A percentile compares a stretch with the other conserved stretches of the same genome.
phyloP scores from a whole-genome alignment of 2,329 filamentous ascomycete species.

The Cladophialophora psammophila region DNA sequence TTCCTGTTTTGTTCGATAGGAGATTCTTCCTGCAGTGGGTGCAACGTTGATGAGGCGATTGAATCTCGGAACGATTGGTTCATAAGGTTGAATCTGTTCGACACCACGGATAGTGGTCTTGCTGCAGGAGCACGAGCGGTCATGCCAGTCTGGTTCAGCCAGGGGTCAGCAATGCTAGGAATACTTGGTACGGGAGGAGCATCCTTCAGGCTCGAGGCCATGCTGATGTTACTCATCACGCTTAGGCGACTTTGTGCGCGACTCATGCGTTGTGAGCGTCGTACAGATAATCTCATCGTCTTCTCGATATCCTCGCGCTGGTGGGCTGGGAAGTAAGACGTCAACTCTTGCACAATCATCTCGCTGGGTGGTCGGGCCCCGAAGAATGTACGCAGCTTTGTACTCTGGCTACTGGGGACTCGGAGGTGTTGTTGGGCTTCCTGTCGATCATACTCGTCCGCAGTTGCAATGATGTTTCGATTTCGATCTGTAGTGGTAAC shows the following conservation, averaged over 20 bases:
- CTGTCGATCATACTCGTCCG: slow-evolving; percentile 57
- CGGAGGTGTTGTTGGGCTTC: slow-evolving; percentile 41
- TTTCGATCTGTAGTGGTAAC: slow-evolving; percentile 53
- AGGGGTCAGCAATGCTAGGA: slow-evolving; percentile 72
- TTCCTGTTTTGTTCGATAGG: slow-evolving; percentile 86
- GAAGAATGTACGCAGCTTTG: slow-evolving; percentile 71
- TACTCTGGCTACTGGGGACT: slow-evolving; percentile 42
- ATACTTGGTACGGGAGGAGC: slow-evolving; percentile 95
- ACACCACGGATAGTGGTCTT: slow-evolving; percentile 64
- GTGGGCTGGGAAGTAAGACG: slow-evolving; percentile 96
- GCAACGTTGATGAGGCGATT: slow-evolving; percentile 84
- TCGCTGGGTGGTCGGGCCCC: slow-evolving; percentile 93
- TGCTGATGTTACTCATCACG: slow-evolving; percentile 91
- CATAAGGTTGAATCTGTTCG: slow-evolving; percentile 62
- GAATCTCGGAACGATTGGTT: slow-evolving; percentile 81
- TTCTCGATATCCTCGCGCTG: slow-evolving; percentile 93
- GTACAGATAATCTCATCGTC: slow-evolving; percentile 89
- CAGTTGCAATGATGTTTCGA: slow-evolving; percentile 46
- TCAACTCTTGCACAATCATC: slow-evolving; percentile 93
- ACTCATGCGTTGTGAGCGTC: slow-evolving; percentile 88
- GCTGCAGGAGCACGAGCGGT: slow-evolving; percentile 52
- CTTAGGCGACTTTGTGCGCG: slow-evolving; percentile 91
- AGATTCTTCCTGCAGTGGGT: slow-evolving; percentile 90
- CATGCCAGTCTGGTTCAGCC: slow-evolving; percentile 72
- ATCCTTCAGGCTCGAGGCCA: slow-evolving; percentile 89